These are phyloP conservation scores for Dendrobium catenatum DNA, from an alignment of 106 monocot species.

Conservation along the genomic window DNA sequence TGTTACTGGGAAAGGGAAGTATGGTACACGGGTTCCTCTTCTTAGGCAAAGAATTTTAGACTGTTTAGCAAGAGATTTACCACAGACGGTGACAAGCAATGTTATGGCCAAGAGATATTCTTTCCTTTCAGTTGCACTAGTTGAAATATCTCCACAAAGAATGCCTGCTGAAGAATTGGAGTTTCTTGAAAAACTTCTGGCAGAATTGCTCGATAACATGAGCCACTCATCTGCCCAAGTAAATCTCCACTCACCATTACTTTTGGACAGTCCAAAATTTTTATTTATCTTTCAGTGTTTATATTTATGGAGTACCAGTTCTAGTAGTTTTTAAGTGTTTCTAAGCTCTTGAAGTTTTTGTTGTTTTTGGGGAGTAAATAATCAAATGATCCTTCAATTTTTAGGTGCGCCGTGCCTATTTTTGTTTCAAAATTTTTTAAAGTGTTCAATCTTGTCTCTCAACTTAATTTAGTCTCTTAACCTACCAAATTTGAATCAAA, in stretches of 20 bases:
- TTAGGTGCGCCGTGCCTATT: too few species aligned
- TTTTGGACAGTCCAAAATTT: background rate
- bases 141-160: conserved; percentile 66
- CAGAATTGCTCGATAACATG: conserved; percentile 75
- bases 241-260: conserved; percentile 2
- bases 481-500: too few species aligned
- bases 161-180: conserved; percentile 61
- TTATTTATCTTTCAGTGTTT: background rate
- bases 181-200: conserved; percentile 56
- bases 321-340: background rate
- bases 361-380: too few species aligned
- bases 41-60: conserved; percentile 75
- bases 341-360: background rate
- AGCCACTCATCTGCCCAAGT: conserved; percentile 97
- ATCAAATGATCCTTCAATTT: background rate
- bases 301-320: background rate
- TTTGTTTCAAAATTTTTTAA: too few species aligned
- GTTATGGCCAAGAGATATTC: conserved; percentile 79
- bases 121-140: conserved; percentile 66
- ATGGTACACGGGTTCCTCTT: conserved; percentile 64
- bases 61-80: conserved; percentile 54
- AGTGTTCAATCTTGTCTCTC: too few species aligned
- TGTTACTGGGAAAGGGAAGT: conserved; percentile 93
- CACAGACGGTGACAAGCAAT: conserved; percentile 51
- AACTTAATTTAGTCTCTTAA: too few species aligned